Conservation (phyloP, 2,329 filamentous ascomycete species). For the Fusarium robinianum region DNA sequence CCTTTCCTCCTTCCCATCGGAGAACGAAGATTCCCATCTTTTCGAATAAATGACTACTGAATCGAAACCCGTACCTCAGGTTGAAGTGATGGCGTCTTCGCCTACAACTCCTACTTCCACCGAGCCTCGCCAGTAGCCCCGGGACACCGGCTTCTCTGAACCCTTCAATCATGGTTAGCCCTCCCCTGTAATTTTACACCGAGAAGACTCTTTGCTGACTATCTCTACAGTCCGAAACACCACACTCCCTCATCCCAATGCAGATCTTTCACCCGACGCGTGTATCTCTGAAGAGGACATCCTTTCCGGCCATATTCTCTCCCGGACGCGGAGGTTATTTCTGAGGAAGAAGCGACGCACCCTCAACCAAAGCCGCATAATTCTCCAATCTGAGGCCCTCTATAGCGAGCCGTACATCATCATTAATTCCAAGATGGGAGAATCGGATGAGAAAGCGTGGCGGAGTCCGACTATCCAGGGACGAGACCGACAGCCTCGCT, state of each 20-base stretch:
- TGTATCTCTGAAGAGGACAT: constrained; percentile 61
- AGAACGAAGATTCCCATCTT: background rate
- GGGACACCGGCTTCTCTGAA: constrained; percentile 58
- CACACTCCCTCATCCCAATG: constrained; percentile 65
- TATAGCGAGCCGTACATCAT: constrained; percentile 43
- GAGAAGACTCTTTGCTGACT: constrained; percentile 10
- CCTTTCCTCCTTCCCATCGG: background rate
- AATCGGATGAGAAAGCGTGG: constrained; percentile 30
- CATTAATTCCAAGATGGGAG: constrained; percentile 31
- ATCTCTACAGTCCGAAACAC: constrained; percentile 56
- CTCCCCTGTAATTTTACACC: background rate
- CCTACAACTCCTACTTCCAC: constrained; percentile 33
- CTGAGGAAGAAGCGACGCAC: constrained; percentile 51
- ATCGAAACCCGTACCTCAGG: constrained; percentile 27
- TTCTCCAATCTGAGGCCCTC: constrained; percentile 41
- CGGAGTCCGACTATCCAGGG: constrained; percentile 43
- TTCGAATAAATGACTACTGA: constrained; percentile 13
- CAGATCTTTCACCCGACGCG: constrained; percentile 60
- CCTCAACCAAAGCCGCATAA: constrained; percentile 52
- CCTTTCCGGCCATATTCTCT: constrained; percentile 47
- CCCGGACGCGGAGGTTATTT: constrained; percentile 52
- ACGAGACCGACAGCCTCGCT: constrained; percentile 48
- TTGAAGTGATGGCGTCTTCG: constrained; percentile 36
- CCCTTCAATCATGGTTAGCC: constrained; percentile 53
- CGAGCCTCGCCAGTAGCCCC: constrained; percentile 34